Conservation (phyloP, 139 green algal genomes). For the Ulvella scutata region DNA sequence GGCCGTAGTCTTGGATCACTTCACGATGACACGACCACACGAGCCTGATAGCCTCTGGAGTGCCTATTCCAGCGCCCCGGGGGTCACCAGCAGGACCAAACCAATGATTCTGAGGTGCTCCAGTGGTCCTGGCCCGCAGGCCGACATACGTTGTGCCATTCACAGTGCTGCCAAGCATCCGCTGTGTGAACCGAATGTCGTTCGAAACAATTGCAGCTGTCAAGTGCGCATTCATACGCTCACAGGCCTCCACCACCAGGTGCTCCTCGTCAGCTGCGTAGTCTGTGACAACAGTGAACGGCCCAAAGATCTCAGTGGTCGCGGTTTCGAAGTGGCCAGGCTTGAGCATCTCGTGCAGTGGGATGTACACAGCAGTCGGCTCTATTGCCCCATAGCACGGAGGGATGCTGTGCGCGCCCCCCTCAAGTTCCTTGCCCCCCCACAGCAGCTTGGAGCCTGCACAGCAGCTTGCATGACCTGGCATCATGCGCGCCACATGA, state of each 20-base stretch:
- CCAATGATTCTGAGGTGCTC: conserved; percentile 96
- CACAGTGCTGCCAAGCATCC: conserved; percentile 82
- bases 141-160: conserved; percentile 95
- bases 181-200: conserved; percentile 39
- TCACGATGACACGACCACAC: conserved; percentile 93
- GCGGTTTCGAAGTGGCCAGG: conserved; percentile 46
- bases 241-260: conserved; percentile 63
- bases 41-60: conserved; percentile 82
- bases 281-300: conserved; percentile 77
- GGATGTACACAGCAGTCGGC: conserved; percentile 89
- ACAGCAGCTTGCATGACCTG: too few species aligned
- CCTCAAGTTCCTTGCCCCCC: conserved; percentile 59
- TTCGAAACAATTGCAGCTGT: conserved; percentile 76
- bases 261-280: conserved; percentile 57
- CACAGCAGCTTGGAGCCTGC: conserved; percentile 68
- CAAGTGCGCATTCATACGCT: conserved; percentile 84
- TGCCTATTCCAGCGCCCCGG: conserved; percentile 86
- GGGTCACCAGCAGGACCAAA: conserved; percentile 91
- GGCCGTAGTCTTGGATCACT: conserved; percentile 63
- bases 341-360: conserved; percentile 54
- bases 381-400: conserved; percentile 80
- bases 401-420: conserved; percentile 66
- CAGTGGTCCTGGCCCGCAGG: conserved; percentile 73
- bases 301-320: conserved; percentile 93
- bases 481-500: too few species aligned